Evolutionary conservation across 2,329 filamentous ascomycete species (phyloP), one percentile per base, ranked within the genome.

Genomic region (Fusarium sp.): DNA sequence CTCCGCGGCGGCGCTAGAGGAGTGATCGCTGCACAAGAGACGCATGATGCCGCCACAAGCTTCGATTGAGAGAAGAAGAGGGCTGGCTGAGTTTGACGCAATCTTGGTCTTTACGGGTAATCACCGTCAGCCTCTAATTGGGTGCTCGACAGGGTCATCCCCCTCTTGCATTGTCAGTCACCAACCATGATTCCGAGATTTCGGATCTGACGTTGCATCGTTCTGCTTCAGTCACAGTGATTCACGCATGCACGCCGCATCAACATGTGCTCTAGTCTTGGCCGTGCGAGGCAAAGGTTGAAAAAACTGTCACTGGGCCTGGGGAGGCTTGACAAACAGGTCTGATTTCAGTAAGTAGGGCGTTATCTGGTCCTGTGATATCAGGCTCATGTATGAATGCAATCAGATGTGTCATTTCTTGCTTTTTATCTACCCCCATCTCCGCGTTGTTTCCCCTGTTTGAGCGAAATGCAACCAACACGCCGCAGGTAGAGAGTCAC

Each of bases 1-100:
- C 35, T 35, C 43, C 50, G 63, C 45, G 62, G 64, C 64, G 48
- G 65, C 75, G 69, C 76, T 77, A 77, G 30, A 61, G 41, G 37
- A 60, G 48, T 52, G 39, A 52, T 37, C 10, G 59, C 54, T 75
- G 69, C 72, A 73, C 45, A 25, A 27, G 39, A n/a, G 57, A 39
- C 66, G 52, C 45, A 57, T 67, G 52, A 63, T 45, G 39, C 43
- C 48, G 25, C 41, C 41, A 64, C 18, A 48, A 37, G 18, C 35
- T 62, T 20, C 20, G 27, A 25, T 27, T 32, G n/a, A 14, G 27
- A 16, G 43, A n/a, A 20, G 43, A 35, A 66, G 56, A 20, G 18
- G 50, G 50, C 70, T 68, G 58, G 39, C 54, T 43, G 25, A n/a
- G 57, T 64, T 75, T 75, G 66, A 54, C 62, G 27, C 34, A 67